These are phyloP conservation scores for Blastocladiella britannica DNA, from an alignment of 192 early-diverging fungal genomes.

Conservation along the genomic window DNA sequence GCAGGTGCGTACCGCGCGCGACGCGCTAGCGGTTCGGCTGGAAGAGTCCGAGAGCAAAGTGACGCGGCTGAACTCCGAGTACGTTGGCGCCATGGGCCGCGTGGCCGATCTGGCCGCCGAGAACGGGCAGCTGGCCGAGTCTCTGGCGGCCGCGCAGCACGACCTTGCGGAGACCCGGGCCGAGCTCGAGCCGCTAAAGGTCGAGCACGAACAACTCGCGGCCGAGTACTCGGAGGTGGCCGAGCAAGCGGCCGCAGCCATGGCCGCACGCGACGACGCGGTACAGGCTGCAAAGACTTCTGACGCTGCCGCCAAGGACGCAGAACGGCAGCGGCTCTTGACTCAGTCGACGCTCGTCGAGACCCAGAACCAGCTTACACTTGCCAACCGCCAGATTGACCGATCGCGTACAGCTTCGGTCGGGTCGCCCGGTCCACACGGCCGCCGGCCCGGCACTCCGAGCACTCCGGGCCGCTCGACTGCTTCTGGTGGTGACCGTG, in stretches of 20 bases:
- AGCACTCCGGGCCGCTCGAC: neutral
- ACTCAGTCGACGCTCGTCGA: neutral
- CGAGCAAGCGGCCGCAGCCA: neutral
- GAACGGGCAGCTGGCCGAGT: neutral
- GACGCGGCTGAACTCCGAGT: too few species aligned
- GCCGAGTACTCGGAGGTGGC: neutral
- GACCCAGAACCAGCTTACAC: neutral
- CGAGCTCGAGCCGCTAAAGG: neutral
- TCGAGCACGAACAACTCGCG: neutral
- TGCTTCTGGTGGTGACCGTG: neutral
- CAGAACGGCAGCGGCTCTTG: neutral
- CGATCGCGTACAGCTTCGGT: too few species aligned
- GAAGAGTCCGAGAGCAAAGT: neutral
- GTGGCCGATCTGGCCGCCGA: neutral
- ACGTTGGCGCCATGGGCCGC: neutral
- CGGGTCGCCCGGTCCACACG: too few species aligned
- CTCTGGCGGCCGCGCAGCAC: neutral
- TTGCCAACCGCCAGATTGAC: neutral
- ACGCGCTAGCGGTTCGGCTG: neutral
- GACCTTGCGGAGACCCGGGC: neutral
- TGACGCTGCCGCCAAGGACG: neutral
- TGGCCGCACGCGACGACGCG: neutral
- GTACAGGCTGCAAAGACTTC: neutral
- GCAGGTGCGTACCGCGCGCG: neutral
- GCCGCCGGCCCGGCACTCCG: neutral